phyloP scores from a whole-genome alignment of 2,329 filamentous ascomycete genomes.

The Aureobasidium sp. region DNA sequence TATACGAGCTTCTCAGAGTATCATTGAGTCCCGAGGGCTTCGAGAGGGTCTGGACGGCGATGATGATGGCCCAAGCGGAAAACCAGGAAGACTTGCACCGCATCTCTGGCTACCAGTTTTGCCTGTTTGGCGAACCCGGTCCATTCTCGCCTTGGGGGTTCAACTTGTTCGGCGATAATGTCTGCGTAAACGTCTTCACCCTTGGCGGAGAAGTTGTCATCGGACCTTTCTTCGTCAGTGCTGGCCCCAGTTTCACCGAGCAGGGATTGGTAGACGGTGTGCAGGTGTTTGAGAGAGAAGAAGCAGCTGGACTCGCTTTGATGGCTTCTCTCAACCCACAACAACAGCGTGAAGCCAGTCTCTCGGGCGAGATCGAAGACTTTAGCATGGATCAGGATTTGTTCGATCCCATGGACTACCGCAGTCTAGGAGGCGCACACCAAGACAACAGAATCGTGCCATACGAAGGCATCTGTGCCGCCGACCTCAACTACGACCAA shows the following conservation, averaged over 20 bases:
- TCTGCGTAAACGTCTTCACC: conserved; percentile 65
- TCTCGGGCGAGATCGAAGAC: conserved; percentile 48
- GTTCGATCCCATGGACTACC: conserved; percentile 46
- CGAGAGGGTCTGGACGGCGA: conserved; percentile 58
- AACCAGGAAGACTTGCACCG: conserved; percentile 38
- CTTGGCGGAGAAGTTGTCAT: conserved; percentile 58
- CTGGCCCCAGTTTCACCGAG: conserved; percentile 42
- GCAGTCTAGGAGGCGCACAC: conserved; percentile 69
- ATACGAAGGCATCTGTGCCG: conserved; percentile 56
- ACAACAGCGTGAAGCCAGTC: conserved; percentile 43
- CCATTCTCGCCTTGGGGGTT: conserved; percentile 58
- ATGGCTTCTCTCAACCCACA: conserved; percentile 55
- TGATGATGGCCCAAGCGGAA: conserved; percentile 60
- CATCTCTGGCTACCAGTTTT: conserved; percentile 57
- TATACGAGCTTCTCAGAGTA: conserved; percentile 49
- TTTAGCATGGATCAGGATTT: conserved; percentile 28
- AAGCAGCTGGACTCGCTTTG: conserved; percentile 53
- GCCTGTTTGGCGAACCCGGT: conserved; percentile 58
- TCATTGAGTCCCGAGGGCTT: conserved; percentile 64
- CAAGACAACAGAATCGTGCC: conserved; percentile 70
- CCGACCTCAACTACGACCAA: conserved; percentile 43
- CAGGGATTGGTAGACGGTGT: conserved; percentile 42
- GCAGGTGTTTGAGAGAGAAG: conserved; percentile 58
- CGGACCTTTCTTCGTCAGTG: conserved; percentile 67
- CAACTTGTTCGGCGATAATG: conserved; percentile 69